These are phyloP conservation scores for Talaromyces albobiverticillius DNA, from an alignment of 2,329 filamentous ascomycete species.

Conservation along the genomic window DNA sequence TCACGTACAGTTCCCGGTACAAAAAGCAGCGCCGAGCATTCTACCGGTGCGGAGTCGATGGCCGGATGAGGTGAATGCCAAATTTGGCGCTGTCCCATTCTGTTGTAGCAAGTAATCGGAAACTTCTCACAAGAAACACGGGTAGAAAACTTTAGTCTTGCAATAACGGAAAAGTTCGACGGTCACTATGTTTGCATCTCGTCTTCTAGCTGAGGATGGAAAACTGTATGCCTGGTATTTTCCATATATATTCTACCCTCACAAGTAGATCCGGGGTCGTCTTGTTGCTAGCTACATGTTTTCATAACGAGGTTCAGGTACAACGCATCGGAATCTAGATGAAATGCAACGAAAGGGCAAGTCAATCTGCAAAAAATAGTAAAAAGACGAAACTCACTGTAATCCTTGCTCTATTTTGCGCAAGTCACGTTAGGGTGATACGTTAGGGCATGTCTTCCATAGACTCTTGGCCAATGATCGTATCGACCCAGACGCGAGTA, in stretches of 20 bases:
- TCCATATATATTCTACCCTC: no score
- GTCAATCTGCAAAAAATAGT: not conserved
- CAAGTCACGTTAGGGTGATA: not conserved
- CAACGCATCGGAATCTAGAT: not conserved
- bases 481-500: not conserved
- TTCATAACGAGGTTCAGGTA: not conserved
- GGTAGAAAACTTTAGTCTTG: not conserved
- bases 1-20: not conserved
- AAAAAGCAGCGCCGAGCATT: not conserved
- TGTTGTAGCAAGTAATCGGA: not conserved
- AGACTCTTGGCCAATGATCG: not conserved
- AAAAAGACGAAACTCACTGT: not conserved
- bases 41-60: not conserved
- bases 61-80: not conserved
- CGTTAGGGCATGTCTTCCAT: not conserved
- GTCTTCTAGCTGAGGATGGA: no score
- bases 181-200: not conserved
- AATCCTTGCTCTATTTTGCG: not conserved
- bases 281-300: not conserved
- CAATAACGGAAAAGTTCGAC: not conserved
- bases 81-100: not conserved
- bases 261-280: not conserved
- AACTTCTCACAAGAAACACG: not conserved
- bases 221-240: no score
- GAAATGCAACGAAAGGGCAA: not conserved